Evolutionary conservation across 345 rosid genomes (phyloP).

Genomic region (Hibiscus trionum): DNA sequence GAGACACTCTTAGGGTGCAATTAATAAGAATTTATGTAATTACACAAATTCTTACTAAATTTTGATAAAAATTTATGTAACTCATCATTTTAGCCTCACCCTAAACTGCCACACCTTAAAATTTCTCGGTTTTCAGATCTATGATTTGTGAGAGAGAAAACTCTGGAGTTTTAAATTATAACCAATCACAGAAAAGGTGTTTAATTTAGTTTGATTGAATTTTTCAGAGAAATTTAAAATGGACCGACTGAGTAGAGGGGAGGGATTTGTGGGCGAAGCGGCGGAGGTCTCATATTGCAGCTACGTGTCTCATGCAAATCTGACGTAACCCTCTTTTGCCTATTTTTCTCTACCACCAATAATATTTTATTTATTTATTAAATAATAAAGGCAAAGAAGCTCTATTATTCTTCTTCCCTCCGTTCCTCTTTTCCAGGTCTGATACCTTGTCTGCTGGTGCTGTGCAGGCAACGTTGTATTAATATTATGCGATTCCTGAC

Average conservation of each 20-base stretch:
- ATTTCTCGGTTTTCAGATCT: no score
- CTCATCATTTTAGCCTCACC: no score
- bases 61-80: no score
- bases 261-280: conserved; percentile 24
- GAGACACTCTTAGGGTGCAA: no score
- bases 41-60: no score
- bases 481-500: neutral
- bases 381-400: neutral
- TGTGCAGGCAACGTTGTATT: neutral
- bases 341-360: conserved; percentile 14
- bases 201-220: neutral
- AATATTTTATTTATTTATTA: neutral
- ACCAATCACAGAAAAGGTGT: neutral
- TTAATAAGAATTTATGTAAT: no score
- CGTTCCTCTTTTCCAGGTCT: conserved; percentile 16
- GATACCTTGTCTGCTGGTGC: neutral
- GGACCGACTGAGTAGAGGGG: conserved; percentile 2
- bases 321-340: conserved; percentile 15
- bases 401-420: neutral
- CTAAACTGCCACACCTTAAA: no score
- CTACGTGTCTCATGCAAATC: conserved; percentile 23
- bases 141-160: neutral
- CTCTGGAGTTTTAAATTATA: neutral
- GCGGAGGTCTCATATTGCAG: conserved; percentile 1
- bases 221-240: neutral